Conservation (phyloP, 345 rosid species). For the Bruguiera gymnorhiza region DNA sequence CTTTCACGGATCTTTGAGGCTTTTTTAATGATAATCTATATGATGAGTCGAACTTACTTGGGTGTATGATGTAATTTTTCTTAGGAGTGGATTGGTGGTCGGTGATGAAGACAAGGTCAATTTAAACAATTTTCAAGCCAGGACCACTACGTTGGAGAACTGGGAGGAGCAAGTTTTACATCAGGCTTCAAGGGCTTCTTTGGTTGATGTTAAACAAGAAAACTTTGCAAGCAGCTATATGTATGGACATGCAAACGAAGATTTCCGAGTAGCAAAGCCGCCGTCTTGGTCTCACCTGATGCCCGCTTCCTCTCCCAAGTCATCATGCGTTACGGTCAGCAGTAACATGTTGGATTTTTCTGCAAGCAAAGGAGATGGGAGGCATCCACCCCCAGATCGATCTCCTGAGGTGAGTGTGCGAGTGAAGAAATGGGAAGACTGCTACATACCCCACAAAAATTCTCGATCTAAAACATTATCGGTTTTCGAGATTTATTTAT, state of each 20-base stretch:
- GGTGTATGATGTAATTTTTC: slow-evolving; percentile 1
- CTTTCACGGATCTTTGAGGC: slow-evolving; percentile 5
- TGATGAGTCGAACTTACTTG: not conserved
- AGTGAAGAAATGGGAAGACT: not conserved
- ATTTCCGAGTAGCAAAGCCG: slow-evolving; percentile 32
- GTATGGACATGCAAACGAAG: slow-evolving; percentile 43
- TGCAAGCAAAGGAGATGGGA: slow-evolving; percentile 47
- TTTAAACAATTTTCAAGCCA: slow-evolving; percentile 48
- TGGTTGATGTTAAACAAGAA: slow-evolving; percentile 64
- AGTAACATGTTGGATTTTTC: slow-evolving; percentile 73
- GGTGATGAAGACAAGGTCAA: slow-evolving; percentile 52
- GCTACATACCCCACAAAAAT: too few species aligned
- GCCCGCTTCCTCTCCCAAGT: slow-evolving; percentile 57
- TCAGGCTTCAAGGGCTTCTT: slow-evolving; percentile 38
- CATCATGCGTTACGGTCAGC: slow-evolving; percentile 65
- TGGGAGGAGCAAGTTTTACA: slow-evolving; percentile 67
- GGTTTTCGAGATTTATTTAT: slow-evolving; percentile 12
- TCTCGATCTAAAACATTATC: not conserved
- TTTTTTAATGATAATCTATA: not conserved
- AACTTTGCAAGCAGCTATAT: slow-evolving; percentile 41
- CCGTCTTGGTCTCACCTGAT: slow-evolving; percentile 46
- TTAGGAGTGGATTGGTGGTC: slow-evolving; percentile 69
- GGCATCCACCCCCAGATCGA: slow-evolving; percentile 65
- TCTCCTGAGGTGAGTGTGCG: slow-evolving; percentile 55
- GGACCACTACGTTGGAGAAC: slow-evolving; percentile 41